A percentile compares a stretch with the other conserved stretches of the same genome.
These are phyloP conservation scores for Silene noctiflora DNA, from an alignment of 179 eudicot genomes.

Conservation along the genomic window DNA sequence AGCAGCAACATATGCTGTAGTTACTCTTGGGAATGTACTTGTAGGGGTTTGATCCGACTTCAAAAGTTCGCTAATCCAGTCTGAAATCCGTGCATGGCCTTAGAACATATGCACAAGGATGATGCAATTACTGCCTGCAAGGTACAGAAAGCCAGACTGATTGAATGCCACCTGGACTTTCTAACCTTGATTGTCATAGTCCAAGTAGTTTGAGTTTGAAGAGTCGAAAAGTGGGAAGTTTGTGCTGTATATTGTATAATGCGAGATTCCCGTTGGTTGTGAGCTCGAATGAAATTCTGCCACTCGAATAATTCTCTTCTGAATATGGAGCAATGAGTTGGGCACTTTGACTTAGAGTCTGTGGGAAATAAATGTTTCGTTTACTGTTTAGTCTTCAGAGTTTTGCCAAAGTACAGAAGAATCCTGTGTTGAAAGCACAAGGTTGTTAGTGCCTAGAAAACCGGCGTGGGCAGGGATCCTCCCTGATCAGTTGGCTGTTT, in stretches of 20 bases:
- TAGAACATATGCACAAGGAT: neutral
- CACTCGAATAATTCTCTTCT: neutral
- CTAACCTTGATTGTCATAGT: neutral
- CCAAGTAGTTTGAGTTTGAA: too few species aligned
- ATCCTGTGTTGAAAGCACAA: slow-evolving; percentile 3
- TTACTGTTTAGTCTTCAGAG: neutral
- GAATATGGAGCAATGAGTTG: slow-evolving; percentile 13
- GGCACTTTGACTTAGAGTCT: neutral
- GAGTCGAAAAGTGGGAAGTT: slow-evolving; percentile 5
- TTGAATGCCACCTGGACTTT: neutral
- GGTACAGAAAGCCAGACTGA: neutral
- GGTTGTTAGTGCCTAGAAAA: slow-evolving; percentile 21
- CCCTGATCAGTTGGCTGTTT: neutral
- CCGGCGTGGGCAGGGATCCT: neutral
- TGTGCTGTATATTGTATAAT: neutral
- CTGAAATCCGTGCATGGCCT: neutral
- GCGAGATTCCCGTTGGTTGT: neutral
- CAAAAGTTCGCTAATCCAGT: too few species aligned
- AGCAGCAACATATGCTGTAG: too few species aligned
- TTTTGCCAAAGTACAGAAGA: neutral
- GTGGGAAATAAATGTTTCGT: slow-evolving; percentile 21
- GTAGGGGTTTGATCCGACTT: too few species aligned
- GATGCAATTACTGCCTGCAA: neutral
- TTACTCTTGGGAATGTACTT: neutral
- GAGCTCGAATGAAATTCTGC: slow-evolving; percentile 1